These are phyloP conservation scores for Cornus kousa DNA, from an alignment of 148 eudicot species.

Conservation along the genomic window DNA sequence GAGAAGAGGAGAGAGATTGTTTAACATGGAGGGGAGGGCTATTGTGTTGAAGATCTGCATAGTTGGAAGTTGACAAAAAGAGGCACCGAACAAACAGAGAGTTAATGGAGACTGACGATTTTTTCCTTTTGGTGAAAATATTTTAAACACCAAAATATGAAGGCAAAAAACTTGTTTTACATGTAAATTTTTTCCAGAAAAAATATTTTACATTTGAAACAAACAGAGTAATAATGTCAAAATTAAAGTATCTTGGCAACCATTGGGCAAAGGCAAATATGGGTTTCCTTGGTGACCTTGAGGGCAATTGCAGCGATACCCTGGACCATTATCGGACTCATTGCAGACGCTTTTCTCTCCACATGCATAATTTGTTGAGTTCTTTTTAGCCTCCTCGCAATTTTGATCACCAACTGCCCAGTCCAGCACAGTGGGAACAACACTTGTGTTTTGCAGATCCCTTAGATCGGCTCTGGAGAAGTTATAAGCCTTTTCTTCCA, in stretches of 20 bases:
- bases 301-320: not conserved
- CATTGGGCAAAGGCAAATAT: not conserved
- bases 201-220: no score
- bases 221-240: no score
- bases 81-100: no score
- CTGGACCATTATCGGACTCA: not conserved
- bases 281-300: not conserved
- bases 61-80: no score
- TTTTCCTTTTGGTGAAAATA: no score
- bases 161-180: no score
- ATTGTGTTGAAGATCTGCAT: no score
- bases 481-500: not conserved
- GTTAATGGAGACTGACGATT: no score
- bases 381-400: not conserved
- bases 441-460: not conserved
- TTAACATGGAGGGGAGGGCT: no score
- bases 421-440: not conserved
- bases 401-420: not conserved
- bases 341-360: not conserved
- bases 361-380: not conserved
- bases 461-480: not conserved
- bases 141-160: no score
- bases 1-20: no score
- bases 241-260: not conserved
- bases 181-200: no score